These are phyloP conservation scores for Petrea volubilis DNA, from an alignment of 257 asterid species.

Conservation along the genomic window DNA sequence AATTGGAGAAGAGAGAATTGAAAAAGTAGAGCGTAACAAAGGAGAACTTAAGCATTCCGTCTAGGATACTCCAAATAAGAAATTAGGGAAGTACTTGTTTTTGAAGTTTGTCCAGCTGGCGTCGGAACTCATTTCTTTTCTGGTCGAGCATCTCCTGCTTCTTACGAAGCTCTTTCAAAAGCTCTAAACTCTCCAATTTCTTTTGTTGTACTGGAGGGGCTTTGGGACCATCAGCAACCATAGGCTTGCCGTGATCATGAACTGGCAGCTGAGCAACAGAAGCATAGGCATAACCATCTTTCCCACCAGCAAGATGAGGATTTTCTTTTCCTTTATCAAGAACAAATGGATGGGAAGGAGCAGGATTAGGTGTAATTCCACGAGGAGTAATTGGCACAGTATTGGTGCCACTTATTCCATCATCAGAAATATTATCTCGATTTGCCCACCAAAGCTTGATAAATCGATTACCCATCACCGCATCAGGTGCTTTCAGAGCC, in stretches of 20 bases:
- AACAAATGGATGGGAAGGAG: slow-evolving; percentile 37
- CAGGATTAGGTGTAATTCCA: slow-evolving; percentile 31
- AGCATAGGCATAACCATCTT: slow-evolving; percentile 37
- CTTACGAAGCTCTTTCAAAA: slow-evolving; percentile 88
- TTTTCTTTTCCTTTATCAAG: slow-evolving; percentile 54
- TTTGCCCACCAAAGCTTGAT: slow-evolving; percentile 98
- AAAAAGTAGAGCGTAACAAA: not conserved
- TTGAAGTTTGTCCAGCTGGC: slow-evolving; percentile 68
- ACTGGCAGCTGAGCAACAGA: slow-evolving; percentile 39
- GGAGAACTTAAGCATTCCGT: not conserved
- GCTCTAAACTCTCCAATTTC: slow-evolving; percentile 81
- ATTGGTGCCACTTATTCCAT: slow-evolving; percentile 44
- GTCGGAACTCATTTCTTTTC: slow-evolving; percentile 80
- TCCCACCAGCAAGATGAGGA: slow-evolving; percentile 40
- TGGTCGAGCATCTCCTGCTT: slow-evolving; percentile 97
- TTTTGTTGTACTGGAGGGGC: slow-evolving; percentile 64
- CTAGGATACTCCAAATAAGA: slow-evolving; percentile 13
- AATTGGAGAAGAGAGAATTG: not conserved
- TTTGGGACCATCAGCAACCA: slow-evolving; percentile 50
- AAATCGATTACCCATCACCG: slow-evolving; percentile 97
- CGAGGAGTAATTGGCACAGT: slow-evolving; percentile 32
- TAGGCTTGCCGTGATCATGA: slow-evolving; percentile 47
- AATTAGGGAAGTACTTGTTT: slow-evolving; percentile 64
- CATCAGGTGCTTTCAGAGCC: slow-evolving; percentile 93
- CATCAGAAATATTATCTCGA: slow-evolving; percentile 78